Evolutionary conservation across 2,329 filamentous ascomycete genomes (phyloP), one percentile per base, ranked within the genome.

Genomic region (Talaromyces sp.): DNA sequence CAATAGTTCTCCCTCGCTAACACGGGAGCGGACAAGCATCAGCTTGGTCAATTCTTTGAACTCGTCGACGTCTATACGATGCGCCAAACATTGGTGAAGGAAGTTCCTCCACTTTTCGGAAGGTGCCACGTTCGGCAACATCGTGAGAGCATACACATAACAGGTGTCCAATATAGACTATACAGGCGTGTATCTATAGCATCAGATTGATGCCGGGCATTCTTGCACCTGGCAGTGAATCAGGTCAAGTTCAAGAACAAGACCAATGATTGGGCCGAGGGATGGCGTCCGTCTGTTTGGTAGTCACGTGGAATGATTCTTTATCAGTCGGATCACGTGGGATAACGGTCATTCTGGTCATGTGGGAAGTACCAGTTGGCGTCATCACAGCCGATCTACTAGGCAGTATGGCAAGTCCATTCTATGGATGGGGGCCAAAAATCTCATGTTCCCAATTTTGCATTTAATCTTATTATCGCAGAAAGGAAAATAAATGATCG

Each of bases 101-200:
- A 74, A 70, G 49, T 62, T 65, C 57, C 59, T 67, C 71, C 71
- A 74, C 67, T 72, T 69, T 57, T 68, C 65, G 44, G 65, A 56
- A 48, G 66, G 60, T 44, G 63, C 63, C 62, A 61, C 66, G 45
- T 63, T 64, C 39, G 60, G 56, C 58, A 60, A 55, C 58, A 57
- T 46, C 22, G 13, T 46, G 30, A 27, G 43, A 35, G 17, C 43
- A 46, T 46, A 30, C 20, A 33, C 43, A 46, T 36, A 36, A 33
- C 32, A 35, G 10, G 30, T 17, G 13, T 6, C 19, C 11, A 19
- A 46, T 36, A 16, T 11, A 43, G 36, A 35, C 33, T 41, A 43
- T 52, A 27, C 13, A 47, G 24, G 14, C 37, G 19, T 9, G 17
- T 20, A 13, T 22, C 47, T 33, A 42, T 36, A 47, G 16, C 27